Percentiles rank a stretch among this genome's conserved stretches.
These are phyloP conservation scores for Amylocarpus encephaloides DNA, from an alignment of 2,329 filamentous ascomycete genomes.

Conservation along the genomic window DNA sequence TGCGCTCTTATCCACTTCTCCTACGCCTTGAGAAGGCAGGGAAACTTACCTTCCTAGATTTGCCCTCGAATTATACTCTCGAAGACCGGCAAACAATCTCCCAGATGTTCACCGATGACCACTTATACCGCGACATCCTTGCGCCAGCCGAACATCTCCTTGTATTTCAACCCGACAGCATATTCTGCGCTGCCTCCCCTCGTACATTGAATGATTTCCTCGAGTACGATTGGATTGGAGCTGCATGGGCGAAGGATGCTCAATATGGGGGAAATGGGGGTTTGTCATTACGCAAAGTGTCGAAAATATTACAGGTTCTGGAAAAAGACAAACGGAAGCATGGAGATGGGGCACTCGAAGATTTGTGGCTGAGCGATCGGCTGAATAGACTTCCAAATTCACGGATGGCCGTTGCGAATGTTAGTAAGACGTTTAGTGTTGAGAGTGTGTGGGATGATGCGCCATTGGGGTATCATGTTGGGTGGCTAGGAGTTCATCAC, in stretches of 20 bases:
- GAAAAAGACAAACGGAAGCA: constrained; percentile 34
- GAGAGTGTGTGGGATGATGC: constrained; percentile 44
- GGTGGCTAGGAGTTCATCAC: constrained; percentile 33
- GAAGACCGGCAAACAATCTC: constrained; percentile 40
- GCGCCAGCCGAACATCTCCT: constrained; percentile 47
- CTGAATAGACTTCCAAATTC: constrained; percentile 28
- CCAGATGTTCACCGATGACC: constrained; percentile 42
- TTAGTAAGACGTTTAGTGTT: constrained; percentile 39
- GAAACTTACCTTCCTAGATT: constrained; percentile 43
- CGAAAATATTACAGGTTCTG: constrained; percentile 23
- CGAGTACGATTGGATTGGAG: constrained; percentile 41
- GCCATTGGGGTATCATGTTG: constrained; percentile 48
- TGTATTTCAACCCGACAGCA: constrained; percentile 48
- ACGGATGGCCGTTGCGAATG: constrained; percentile 18
- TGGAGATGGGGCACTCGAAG: constrained; percentile 42
- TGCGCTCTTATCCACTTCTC: constrained; percentile 39
- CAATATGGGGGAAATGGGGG: constrained; percentile 28
- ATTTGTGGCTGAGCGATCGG: constrained; percentile 40
- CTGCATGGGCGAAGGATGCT: constrained; percentile 24
- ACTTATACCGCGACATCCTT: constrained; percentile 47
- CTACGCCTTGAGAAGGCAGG: constrained; percentile 41
- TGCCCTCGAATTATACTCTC: constrained; percentile 43
- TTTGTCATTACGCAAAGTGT: constrained; percentile 24
- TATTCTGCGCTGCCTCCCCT: constrained; percentile 47
- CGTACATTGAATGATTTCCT: constrained; percentile 47